Conservation (phyloP, 1,139 yeast species). For the Blastobotrys serpentis region DNA sequence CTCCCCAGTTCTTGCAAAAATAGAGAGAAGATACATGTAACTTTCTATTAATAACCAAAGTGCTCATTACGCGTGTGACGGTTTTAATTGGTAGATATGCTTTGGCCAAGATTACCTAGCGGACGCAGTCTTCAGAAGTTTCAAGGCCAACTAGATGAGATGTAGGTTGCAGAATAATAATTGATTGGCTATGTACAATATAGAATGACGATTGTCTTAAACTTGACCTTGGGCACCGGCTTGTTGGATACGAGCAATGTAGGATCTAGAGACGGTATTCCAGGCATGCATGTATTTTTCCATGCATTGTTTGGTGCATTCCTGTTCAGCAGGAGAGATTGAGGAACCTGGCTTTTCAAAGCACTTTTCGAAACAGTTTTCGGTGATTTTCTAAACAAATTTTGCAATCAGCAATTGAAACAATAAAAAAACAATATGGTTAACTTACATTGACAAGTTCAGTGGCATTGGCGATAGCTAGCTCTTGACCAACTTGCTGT, state of each 20-base stretch:
- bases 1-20: too few relatives aligned
- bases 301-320: conserved; percentile 73
- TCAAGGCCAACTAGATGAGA: background rate
- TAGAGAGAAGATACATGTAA: too few relatives aligned
- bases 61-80: too few relatives aligned
- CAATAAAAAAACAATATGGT: too few relatives aligned
- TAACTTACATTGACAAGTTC: conserved; percentile 67
- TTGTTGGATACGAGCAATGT: conserved; percentile 70
- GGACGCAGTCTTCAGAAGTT: background rate
- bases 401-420: conserved; percentile 10
- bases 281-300: conserved; percentile 89
- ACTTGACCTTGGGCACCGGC: conserved; percentile 31
- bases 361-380: conserved; percentile 83
- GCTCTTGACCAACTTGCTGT: conserved; percentile 72
- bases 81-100: too few relatives aligned
- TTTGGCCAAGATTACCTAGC: too few relatives aligned
- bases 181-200: conserved; percentile 7
- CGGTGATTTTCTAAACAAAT: conserved; percentile 66
- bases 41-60: too few relatives aligned
- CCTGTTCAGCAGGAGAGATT: conserved; percentile 46
- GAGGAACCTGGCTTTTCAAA: conserved; percentile 54
- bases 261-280: conserved; percentile 77
- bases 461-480: conserved; percentile 87
- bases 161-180: background rate
- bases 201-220: conserved; percentile 6